These are phyloP conservation scores for Fusarium nanum DNA, from an alignment of 2,329 filamentous ascomycete genomes.

Conservation along the genomic window DNA sequence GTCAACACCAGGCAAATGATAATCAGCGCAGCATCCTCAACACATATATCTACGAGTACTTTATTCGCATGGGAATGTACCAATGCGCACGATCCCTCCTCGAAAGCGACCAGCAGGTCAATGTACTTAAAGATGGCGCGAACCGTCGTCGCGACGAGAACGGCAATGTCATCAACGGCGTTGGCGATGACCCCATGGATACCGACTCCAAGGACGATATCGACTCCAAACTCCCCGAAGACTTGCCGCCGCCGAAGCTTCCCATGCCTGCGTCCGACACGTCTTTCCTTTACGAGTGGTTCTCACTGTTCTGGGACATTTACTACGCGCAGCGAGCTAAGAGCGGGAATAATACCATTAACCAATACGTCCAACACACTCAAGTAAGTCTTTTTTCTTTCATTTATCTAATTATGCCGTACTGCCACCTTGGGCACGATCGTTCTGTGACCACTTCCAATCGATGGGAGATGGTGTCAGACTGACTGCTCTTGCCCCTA, in stretches of 20 bases:
- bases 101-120: conserved; percentile 73
- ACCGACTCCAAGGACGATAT: conserved; percentile 84
- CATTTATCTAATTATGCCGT: conserved; percentile 8
- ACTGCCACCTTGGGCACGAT: conserved; percentile 25
- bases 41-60: conserved; percentile 93
- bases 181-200: conserved; percentile 81
- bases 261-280: conserved; percentile 73
- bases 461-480: conserved; percentile 22
- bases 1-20: conserved; percentile 58
- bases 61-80: conserved; percentile 85
- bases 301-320: conserved; percentile 97
- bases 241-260: conserved; percentile 80
- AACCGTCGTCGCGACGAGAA: conserved; percentile 74
- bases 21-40: conserved; percentile 72
- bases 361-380: conserved; percentile 83
- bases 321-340: conserved; percentile 84
- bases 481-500: conserved; percentile 30
- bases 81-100: conserved; percentile 83
- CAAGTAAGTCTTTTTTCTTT: conserved; percentile 65
- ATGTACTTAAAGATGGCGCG: conserved; percentile 76
- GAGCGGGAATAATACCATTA: conserved; percentile 71
- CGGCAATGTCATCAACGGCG: conserved; percentile 74
- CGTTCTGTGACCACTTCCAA: conserved; percentile 14
- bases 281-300: conserved; percentile 97
- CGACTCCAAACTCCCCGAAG: conserved; percentile 78